Base-by-base conservation (phyloP, 2,329 filamentous ascomycete species). In the Ceratocystis variospora region DNA sequence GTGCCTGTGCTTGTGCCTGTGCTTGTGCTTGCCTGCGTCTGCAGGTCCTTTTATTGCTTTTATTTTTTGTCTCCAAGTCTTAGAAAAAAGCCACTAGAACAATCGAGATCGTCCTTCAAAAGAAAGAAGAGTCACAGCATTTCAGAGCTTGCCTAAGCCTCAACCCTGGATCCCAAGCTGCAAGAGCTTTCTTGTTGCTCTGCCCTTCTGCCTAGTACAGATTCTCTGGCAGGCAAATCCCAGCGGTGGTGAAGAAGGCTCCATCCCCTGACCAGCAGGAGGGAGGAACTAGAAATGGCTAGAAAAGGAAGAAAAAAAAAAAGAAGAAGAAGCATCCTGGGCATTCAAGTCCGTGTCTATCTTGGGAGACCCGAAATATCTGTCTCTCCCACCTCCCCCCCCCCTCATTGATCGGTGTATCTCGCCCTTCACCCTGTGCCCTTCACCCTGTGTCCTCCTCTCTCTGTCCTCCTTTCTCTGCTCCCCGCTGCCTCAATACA, bases 81-180 rank as follows among this genome's bases (percentile, higher is more conserved):
- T 17, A 19, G 33, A 37, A 55, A 19, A 55, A 28, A 4, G 22
- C 7, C 53, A 31, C 53, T 57, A 57, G 53, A 57, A 57, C 22
- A 57, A 57, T 57, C 53, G 53, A 57, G 53, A 57, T 57, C 53
- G 53, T 5, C 53, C 25, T 17, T 17, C 25, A 57, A 57, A 57
- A 57, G 53, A 31, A 57, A 57, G 19, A 31, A 28, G 53, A 57
- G 53, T 33, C 53, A 57, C 53, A 57, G 53, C 10, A 57, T 17
- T n/a, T n/a, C 46, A n/a, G 46, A n/a, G 46, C 46, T 50, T 50
- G 46, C 19, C 17, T 50, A n/a, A 57, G 25, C 22, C 25, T 57
- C 17, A 22, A 57, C 53, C 53, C 53, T 57, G 10, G 22, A 57
- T 57, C 53, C 53, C 17, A n/a, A 57, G 17, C 50, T 31, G 19